Evolutionary conservation across 805 yeast genomes (phyloP), one percentile per base, ranked within the genome.

Genomic region (Lipomyces starkeyi): DNA sequence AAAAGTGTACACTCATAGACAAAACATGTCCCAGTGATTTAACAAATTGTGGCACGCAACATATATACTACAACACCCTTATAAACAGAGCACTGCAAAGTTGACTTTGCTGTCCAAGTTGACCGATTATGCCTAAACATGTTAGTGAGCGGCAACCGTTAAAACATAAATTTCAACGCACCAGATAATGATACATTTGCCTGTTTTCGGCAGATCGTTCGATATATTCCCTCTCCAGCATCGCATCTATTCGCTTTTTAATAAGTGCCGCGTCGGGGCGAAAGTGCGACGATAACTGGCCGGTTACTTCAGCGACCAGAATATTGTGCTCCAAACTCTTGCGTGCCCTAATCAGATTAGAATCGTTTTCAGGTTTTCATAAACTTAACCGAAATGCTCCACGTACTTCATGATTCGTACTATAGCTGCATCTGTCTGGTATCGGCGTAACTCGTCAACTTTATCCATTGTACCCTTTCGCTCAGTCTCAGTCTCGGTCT

Each of bases 221-320:
- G 63, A 93, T 76, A 73, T 93, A 93, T 75, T 93, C 98, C 73
- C 91, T 86, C 64, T 91, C 96, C 55, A 93, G 81, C 68, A 93
- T 79, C 22, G 86, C 89, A 71, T 90, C 94, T 4, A 93, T 83
- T 61, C 95, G 84, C 72, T 84, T 86, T 76, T 91, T 91, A 68
- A 92, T 89, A 65, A 88, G 80, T 5, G 84, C 76, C 7, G 89
- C 87, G 66, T 86, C 85, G 1, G 97, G 93, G 61, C 84, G 85
- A 77, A 93, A 93, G 68, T 95, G 80, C 53, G 82, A 80, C 27
- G 82, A 77, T 59, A 92, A 80, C 69, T 86, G 90, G 61, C 84
- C 83, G 27, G 88, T 82, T 3, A 88, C 86, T 73, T 88, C 93
- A 43, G 83, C 84, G n/a, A 91, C 80, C 63, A 93, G 81, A 53